phyloP scores from a whole-genome alignment of 345 rosid species.

The Citrus sinensis region DNA sequence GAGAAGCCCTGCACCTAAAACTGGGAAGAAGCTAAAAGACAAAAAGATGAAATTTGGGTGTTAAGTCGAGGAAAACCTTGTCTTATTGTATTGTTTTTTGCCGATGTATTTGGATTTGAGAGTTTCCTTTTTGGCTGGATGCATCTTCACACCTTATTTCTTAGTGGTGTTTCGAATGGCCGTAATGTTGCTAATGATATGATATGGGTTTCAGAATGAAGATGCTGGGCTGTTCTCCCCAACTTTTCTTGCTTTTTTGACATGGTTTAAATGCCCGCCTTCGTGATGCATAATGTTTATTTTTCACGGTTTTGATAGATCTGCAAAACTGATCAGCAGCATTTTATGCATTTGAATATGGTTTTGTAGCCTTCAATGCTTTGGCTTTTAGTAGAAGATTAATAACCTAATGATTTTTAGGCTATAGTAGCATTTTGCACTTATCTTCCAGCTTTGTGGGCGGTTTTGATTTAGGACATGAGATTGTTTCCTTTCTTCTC shows the following conservation, averaged over 20 bases:
- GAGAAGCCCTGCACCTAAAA: slow-evolving; percentile 21
- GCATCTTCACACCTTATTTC: neutral
- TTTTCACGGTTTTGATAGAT: neutral
- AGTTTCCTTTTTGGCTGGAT: slow-evolving; percentile 6
- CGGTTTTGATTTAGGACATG: neutral
- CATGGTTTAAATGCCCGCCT: too few species aligned
- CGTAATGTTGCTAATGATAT: neutral
- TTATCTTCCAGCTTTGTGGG: neutral
- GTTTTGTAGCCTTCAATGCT: neutral
- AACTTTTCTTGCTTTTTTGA: too few species aligned
- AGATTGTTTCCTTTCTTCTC: neutral
- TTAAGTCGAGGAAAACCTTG: neutral
- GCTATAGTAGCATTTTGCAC: neutral
- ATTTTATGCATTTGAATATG: neutral
- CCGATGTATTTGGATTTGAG: neutral
- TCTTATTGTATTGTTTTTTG: neutral
- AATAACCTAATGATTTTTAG: neutral
- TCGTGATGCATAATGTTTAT: neutral
- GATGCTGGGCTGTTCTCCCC: neutral
- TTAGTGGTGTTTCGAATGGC: neutral
- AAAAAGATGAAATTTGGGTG: slow-evolving; percentile 7
- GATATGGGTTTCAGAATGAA: neutral
- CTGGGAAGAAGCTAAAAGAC: slow-evolving; percentile 18
- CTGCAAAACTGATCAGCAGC: too few species aligned
- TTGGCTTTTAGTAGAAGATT: neutral